These are phyloP conservation scores for Peronospora destructor DNA, from an alignment of 352 stramenopile genomes.

Conservation along the genomic window DNA sequence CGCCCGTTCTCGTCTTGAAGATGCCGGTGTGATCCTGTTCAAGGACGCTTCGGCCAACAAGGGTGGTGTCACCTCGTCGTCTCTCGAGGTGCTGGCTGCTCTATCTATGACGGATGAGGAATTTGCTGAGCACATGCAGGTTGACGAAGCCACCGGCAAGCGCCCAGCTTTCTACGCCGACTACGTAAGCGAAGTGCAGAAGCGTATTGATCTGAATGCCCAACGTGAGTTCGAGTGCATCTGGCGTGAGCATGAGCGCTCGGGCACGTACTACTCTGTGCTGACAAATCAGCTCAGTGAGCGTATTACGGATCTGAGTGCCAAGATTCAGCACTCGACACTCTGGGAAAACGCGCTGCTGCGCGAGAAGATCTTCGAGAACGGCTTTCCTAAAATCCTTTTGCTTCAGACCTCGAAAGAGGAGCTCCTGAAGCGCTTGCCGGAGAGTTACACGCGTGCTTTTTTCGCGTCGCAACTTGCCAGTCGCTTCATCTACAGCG, in stretches of 20 bases:
- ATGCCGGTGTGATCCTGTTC: slow-evolving; percentile 93
- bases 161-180: slow-evolving; percentile 65
- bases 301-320: slow-evolving; percentile 73
- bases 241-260: slow-evolving; percentile 68
- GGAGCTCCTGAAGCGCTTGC: slow-evolving; percentile 60
- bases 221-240: slow-evolving; percentile 81
- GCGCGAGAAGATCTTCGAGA: slow-evolving; percentile 63
- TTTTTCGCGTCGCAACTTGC: slow-evolving; percentile 80
- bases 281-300: slow-evolving; percentile 74
- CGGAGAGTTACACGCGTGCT: slow-evolving; percentile 70
- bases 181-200: slow-evolving; percentile 77
- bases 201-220: slow-evolving; percentile 73
- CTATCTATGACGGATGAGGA: slow-evolving; percentile 67
- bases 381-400: slow-evolving; percentile 71
- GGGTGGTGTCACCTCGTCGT: slow-evolving; percentile 74
- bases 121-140: slow-evolving; percentile 78
- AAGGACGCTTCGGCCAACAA: slow-evolving; percentile 95
- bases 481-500: slow-evolving; percentile 75
- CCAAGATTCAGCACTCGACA: slow-evolving; percentile 71
- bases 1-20: slow-evolving; percentile 89
- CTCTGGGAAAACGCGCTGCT: slow-evolving; percentile 65
- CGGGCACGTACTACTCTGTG: slow-evolving; percentile 62
- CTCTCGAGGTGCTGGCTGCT: slow-evolving; percentile 69
- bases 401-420: slow-evolving; percentile 48
- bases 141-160: slow-evolving; percentile 48